Conservation (phyloP, 805 yeast genomes). For the Jamesozyma gamospora region DNA sequence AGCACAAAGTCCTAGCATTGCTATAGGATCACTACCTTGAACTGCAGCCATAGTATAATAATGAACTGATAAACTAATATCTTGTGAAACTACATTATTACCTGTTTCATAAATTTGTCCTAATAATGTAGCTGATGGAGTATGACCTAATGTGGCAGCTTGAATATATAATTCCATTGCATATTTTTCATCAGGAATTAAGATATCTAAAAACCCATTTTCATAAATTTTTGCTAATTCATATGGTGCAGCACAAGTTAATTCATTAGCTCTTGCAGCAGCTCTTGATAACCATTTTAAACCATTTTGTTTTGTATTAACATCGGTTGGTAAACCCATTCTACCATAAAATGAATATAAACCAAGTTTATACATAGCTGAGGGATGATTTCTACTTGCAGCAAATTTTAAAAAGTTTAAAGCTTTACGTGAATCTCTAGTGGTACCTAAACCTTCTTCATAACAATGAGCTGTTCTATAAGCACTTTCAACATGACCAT, state of each 20-base stretch:
- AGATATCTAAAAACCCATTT: constrained; percentile 75
- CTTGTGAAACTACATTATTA: constrained; percentile 54
- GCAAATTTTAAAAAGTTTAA: constrained; percentile 76
- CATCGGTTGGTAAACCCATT: constrained; percentile 67
- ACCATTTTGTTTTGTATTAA: constrained; percentile 71
- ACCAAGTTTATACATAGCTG: constrained; percentile 94
- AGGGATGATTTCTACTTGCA: constrained; percentile 84
- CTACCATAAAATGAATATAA: constrained; percentile 72
- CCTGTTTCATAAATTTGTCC: constrained; percentile 83
- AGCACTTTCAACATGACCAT: constrained; percentile 84
- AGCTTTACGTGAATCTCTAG: constrained; percentile 79
- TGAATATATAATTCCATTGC: constrained; percentile 79
- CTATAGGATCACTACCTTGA: constrained; percentile 66
- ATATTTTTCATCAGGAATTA: constrained; percentile 73
- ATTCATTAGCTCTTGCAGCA: constrained; percentile 68
- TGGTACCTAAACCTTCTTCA: constrained; percentile 89
- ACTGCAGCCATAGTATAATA: constrained; percentile 87
- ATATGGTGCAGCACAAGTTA: constrained; percentile 87
- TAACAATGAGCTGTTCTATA: constrained; percentile 85
- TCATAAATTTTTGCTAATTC: constrained; percentile 81
- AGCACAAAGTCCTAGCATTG: constrained; percentile 91
- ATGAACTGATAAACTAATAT: constrained; percentile 77
- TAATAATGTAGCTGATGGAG: constrained; percentile 66
- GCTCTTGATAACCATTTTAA: constrained; percentile 91
- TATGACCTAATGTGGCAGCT: constrained; percentile 81